Percentiles rank a stretch among this genome's conserved stretches.
phyloP scores from a whole-genome alignment of 2,329 filamentous ascomycete species.

The Atkinsonella texensis region DNA sequence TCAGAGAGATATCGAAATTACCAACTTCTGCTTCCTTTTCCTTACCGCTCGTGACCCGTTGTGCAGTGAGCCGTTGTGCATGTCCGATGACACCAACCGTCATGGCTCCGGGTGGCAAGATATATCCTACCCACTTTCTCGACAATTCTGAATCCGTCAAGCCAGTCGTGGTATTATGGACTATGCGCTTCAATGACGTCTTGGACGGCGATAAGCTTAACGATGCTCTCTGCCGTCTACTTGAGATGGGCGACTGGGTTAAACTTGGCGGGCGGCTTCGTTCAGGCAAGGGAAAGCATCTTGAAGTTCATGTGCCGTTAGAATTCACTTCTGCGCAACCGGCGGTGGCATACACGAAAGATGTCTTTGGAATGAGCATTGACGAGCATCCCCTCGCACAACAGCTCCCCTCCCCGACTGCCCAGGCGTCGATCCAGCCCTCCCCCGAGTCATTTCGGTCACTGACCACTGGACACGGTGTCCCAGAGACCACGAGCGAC shows the following conservation, averaged over 20 bases:
- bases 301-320: constrained; percentile 23
- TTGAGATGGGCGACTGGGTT: constrained; percentile 28
- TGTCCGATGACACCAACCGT: background rate
- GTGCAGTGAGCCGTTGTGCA: no score
- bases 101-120: background rate
- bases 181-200: constrained; percentile 8
- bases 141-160: background rate
- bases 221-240: constrained; percentile 19
- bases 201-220: constrained; percentile 27
- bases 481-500: constrained; percentile 20
- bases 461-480: background rate
- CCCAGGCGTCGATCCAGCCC: background rate
- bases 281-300: constrained; percentile 18
- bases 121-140: constrained; percentile 3
- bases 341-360: constrained; percentile 28
- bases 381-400: constrained; percentile 24
- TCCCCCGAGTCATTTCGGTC: background rate
- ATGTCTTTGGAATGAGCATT: constrained; percentile 23
- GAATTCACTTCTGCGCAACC: constrained; percentile 21
- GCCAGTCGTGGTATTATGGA: background rate
- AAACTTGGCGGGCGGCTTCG: constrained; percentile 32
- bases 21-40: no score
- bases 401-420: constrained; percentile 7
- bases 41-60: no score
- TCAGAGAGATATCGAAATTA: no score